A percentile compares a stretch with the other conserved stretches of the same genome.
phyloP scores from a whole-genome alignment of 495 filamentous ascomycete genomes.

The Tuber microsphaerosporum region DNA sequence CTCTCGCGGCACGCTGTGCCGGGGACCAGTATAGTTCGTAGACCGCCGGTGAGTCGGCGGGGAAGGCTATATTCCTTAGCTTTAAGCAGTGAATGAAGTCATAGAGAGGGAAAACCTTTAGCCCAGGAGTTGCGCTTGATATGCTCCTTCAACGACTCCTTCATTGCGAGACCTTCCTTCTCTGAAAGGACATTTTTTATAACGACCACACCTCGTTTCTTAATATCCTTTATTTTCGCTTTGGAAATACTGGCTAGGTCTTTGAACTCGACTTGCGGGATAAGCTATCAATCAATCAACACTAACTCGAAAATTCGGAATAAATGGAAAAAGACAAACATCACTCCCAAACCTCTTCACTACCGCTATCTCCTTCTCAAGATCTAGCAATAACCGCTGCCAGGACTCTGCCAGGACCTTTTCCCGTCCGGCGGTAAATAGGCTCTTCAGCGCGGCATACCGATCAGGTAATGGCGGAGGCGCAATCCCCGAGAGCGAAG shows the following conservation, averaged over 20 bases:
- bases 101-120: slow-evolving; percentile 42
- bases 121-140: slow-evolving; percentile 55
- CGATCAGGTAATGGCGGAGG: slow-evolving; percentile 60
- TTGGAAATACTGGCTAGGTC: slow-evolving; percentile 49
- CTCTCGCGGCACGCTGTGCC: slow-evolving; percentile 64
- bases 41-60: slow-evolving; percentile 58
- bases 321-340: slow-evolving; percentile 43
- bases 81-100: not conserved
- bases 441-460: slow-evolving; percentile 67
- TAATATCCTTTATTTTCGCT: slow-evolving; percentile 52
- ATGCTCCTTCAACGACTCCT: slow-evolving; percentile 56
- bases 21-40: slow-evolving; percentile 87
- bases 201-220: slow-evolving; percentile 57
- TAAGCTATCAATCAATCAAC: slow-evolving; percentile 44
- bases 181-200: slow-evolving; percentile 58
- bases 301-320: slow-evolving; percentile 38
- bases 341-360: slow-evolving; percentile 46
- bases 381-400: slow-evolving; percentile 56
- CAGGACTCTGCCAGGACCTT: slow-evolving; percentile 58
- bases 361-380: slow-evolving; percentile 52
- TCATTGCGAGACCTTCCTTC: slow-evolving; percentile 53
- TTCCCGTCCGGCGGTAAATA: slow-evolving; percentile 58
- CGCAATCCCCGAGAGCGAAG: slow-evolving; percentile 63
- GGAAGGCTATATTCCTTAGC: slow-evolving; percentile 50
- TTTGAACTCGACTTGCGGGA: slow-evolving; percentile 56